Base-by-base conservation (phyloP, 768 basidiomycete genomes). In the Lactifluus hygrophoroides region DNA sequence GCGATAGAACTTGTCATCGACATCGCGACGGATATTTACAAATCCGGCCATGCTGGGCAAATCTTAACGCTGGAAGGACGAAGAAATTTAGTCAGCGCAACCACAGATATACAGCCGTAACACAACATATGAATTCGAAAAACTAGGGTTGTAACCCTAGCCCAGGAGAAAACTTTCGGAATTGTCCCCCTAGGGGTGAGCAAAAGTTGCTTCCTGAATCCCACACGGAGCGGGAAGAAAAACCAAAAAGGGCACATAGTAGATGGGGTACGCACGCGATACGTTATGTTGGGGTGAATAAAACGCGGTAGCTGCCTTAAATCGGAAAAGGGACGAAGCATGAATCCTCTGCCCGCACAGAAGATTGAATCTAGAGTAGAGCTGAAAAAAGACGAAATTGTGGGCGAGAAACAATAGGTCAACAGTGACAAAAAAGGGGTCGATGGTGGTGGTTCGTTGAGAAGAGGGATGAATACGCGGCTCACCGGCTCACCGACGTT, bases 1-100 rank as follows among this genome's bases (percentile, higher is more conserved):
- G 66, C 91, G 91, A 72, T 94, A 94, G 71, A 94, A 94, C 74
- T 91, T 91, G 79, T 95, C 91, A 75, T 93, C 90, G 77, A 94
- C 90, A 76, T 94, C 92, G 67, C 92, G 89, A 74, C 92, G 88
- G 70, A 94, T 88, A 77, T 94, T 94, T 56, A 94, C 92, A 70
- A 85, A 78, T 73, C 83, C 84, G 76, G 91, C 89, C 90, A 93
- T 94, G 71, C 69, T 92, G 87, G 82, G 79, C 76, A 73, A 62
- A 65, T 65, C 79, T 87, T 75, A 89, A 67, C 81, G 85, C 86
- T 88, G 62, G 60, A 21, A 16, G 8, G 44, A 43, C 14, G 9
- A 21, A 14, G 34, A 7, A 49, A 21, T 3, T 23, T 3, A 10
- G 51, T 65, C 35, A 66, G 61, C 37, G 46, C 37, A 7, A 0